Percentiles rank a stretch among this genome's conserved stretches.
Evolutionary conservation across 164 flowering plant species (phyloP).

Genomic region (Aristolochia fimbriata): DNA sequence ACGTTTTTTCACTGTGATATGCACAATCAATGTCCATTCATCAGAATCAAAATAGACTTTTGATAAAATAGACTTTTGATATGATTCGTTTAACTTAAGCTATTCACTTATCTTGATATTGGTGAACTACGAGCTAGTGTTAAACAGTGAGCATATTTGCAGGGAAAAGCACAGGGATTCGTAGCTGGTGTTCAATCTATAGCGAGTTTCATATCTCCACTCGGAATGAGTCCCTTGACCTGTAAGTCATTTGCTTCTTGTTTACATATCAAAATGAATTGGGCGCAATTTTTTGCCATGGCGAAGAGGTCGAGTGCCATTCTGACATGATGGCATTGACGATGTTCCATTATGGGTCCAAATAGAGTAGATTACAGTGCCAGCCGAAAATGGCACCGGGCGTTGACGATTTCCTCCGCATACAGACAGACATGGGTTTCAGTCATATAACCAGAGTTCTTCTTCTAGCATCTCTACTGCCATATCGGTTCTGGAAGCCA

Average conservation of each 20-base stretch:
- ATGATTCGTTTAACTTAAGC: not conserved
- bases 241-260: slow-evolving; percentile 30
- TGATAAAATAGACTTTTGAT: too few relatives aligned
- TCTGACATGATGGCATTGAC: too few relatives aligned
- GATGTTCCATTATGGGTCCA: too few relatives aligned
- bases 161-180: slow-evolving; percentile 89
- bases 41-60: not conserved
- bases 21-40: not conserved
- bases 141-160: slow-evolving; percentile 1
- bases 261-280: too few relatives aligned
- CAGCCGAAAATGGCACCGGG: too few relatives aligned
- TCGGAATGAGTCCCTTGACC: slow-evolving; percentile 79
- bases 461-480: slow-evolving; percentile 44
- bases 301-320: too few relatives aligned
- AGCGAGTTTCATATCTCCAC: slow-evolving; percentile 68
- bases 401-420: too few relatives aligned
- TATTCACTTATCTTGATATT: not conserved
- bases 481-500: slow-evolving; percentile 5
- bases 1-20: not conserved
- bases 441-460: too few relatives aligned
- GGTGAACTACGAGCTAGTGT: too few relatives aligned
- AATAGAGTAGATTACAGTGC: too few relatives aligned
- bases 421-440: too few relatives aligned
- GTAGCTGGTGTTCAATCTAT: slow-evolving; percentile 69
- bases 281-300: too few relatives aligned